Evolutionary conservation across 1,284 basidiomycete species (phyloP).

Genomic region (Cutaneotrichosporon sp.): DNA sequence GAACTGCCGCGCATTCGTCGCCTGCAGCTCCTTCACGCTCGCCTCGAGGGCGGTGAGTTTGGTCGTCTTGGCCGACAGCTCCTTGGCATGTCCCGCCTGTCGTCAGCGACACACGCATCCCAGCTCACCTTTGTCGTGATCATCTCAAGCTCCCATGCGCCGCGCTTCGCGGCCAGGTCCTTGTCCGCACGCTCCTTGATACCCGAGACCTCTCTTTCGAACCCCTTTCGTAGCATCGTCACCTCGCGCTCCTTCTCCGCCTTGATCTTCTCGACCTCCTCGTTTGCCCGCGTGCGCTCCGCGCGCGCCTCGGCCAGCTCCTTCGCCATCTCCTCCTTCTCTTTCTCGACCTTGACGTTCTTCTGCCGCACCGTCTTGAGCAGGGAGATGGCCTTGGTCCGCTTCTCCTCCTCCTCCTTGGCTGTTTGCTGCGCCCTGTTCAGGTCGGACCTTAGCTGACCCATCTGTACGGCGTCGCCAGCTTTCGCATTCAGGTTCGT

Average conservation of each 20-base stretch:
- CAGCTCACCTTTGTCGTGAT: conserved; percentile 64
- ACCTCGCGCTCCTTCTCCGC: conserved; percentile 68
- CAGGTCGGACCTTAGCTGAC: conserved; percentile 59
- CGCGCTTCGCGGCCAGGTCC: conserved; percentile 61
- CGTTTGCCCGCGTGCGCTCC: conserved; percentile 54
- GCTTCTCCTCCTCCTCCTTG: conserved; percentile 92
- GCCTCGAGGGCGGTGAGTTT: conserved; percentile 67
- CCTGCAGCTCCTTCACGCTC: conserved; percentile 61
- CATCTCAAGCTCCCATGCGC: conserved; percentile 70
- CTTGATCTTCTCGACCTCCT: conserved; percentile 48
- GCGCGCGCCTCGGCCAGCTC: conserved; percentile 61
- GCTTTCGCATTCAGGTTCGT: conserved; percentile 51
- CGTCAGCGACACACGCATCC: background rate
- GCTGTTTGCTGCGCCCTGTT: conserved; percentile 59
- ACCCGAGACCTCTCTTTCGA: conserved; percentile 66
- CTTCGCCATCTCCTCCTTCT: conserved; percentile 64
- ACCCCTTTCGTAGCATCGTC: conserved; percentile 61
- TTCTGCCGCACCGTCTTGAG: conserved; percentile 90
- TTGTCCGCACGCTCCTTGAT: conserved; percentile 65
- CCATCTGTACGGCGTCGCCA: conserved; percentile 56
- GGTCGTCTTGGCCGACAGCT: conserved; percentile 58
- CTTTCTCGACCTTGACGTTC: conserved; percentile 85
- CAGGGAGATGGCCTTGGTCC: conserved; percentile 82
- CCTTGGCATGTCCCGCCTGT: conserved; percentile 65
- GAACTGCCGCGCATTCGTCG: conserved; percentile 72